Percentiles rank a stretch among this genome's conserved stretches.
These are phyloP conservation scores for Puccinia brachypodii DNA, from an alignment of 1,284 basidiomycete species.

Conservation along the genomic window DNA sequence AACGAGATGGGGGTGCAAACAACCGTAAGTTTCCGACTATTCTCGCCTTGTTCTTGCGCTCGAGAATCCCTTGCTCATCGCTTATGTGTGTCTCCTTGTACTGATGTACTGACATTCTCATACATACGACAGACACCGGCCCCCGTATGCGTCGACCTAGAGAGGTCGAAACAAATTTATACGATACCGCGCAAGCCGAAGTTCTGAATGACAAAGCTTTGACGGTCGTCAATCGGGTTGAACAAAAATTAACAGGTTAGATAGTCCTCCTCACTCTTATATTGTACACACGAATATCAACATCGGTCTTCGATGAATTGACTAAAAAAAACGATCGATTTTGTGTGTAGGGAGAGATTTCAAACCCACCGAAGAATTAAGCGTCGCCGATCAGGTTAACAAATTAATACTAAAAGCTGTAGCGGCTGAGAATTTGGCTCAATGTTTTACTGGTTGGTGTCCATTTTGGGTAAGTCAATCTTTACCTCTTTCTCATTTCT, in stretches of 20 bases:
- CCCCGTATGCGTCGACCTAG: constrained; percentile 50
- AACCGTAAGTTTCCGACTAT: constrained; percentile 53
- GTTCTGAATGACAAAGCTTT: constrained; percentile 85
- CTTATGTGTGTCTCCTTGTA: not conserved
- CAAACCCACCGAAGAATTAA: constrained; percentile 72
- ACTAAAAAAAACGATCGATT: not conserved
- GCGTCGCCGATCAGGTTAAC: constrained; percentile 72
- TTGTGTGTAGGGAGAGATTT: constrained; percentile 73
- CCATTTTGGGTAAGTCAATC: constrained; percentile 50
- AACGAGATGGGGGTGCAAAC: constrained; percentile 48
- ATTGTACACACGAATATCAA: constrained; percentile 11
- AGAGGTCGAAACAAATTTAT: constrained; percentile 54
- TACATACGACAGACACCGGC: constrained; percentile 9
- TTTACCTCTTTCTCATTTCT: not conserved
- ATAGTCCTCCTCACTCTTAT: not conserved
- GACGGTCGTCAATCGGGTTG: constrained; percentile 85
- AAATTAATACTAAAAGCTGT: constrained; percentile 87
- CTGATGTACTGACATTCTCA: not conserved
- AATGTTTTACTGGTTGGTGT: constrained; percentile 93
- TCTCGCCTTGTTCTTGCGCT: not conserved
- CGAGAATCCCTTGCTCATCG: not conserved
- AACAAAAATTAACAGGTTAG: constrained; percentile 84
- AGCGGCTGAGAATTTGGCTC: constrained; percentile 86
- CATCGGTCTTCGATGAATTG: not conserved
- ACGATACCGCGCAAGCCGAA: constrained; percentile 62